Evolutionary conservation across 306 rosid species (phyloP), one percentile per base, ranked within the genome.

Genomic region (Phaseolus lunatus): DNA sequence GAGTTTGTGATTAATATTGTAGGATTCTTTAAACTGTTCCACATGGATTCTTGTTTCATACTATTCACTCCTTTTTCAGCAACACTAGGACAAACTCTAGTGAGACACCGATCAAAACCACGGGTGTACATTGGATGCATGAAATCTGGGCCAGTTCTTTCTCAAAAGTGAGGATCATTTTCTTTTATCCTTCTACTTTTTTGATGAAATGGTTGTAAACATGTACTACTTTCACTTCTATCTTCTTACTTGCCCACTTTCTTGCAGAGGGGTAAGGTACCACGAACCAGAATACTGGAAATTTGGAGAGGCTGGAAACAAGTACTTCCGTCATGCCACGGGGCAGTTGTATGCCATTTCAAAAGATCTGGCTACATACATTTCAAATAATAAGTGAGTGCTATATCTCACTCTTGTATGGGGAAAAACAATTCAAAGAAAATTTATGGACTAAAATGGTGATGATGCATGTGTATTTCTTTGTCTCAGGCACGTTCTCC

Each of bases 231-330:
- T 75, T 14, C 80, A 75, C 27, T 77, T 70, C 41, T 43, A 78
- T 73, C 75, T 85, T 84, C 88, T 86, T 65, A 80, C 61, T 20
- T 63, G 52, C 29, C 50, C 44, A 70, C 50, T 67, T 75, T 63
- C 16, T 81, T 45, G 37, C 75, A 96, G 99, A 86, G 99, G 99
- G 67, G 99, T 96, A 80, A 85, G 99, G 80, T 96, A 96, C 84
- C 98, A 96, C 70, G 98, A 96, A 84, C 99, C 99, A 6, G 99
- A 96, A 74, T 80, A 89, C 26, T 91, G 99, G 99, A 96, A 93
- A 85, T 96, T 96, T 18, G 98, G 99, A 0, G 99, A 96, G 85
- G 73, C 89, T 5, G 99, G 99, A 64, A 96, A 96, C 91, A 96
- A 84, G 91, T 96, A 96, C 82, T 96, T 96, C 82, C 98, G 99